These are phyloP conservation scores for Prunus salicina DNA, from an alignment of 306 rosid species.

Conservation along the genomic window DNA sequence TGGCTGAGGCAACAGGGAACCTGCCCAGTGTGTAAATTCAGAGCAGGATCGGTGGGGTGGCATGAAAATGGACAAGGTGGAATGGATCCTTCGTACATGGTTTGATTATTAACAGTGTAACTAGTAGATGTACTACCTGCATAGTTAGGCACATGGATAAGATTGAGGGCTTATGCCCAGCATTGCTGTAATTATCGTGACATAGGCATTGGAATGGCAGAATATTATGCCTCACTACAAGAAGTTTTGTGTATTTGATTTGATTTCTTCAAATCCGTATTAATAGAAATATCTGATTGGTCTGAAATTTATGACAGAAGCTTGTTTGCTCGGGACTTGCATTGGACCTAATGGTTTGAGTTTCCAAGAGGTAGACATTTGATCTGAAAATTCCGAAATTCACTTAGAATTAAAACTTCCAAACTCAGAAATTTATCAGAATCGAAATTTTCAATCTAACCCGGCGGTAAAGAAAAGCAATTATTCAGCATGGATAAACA, in stretches of 20 bases:
- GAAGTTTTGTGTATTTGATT: not conserved
- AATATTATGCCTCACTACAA: not conserved
- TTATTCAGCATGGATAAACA: not conserved
- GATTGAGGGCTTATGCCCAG: conserved; percentile 14
- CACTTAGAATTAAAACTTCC: not conserved
- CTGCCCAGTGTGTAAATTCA: conserved; percentile 88
- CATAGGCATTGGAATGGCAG: conserved; percentile 26
- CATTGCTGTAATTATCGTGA: conserved; percentile 43
- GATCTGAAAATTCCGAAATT: no score
- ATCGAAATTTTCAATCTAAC: not conserved
- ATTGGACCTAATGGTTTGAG: not conserved
- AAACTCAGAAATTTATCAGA: not conserved
- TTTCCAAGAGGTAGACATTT: not conserved
- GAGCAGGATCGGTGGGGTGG: conserved; percentile 68
- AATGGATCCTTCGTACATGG: conserved; percentile 59
- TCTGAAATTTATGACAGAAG: not conserved
- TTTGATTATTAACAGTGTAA: conserved; percentile 29
- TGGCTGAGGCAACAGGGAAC: conserved; percentile 96
- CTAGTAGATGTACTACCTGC: conserved; percentile 9
- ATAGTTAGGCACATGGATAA: not conserved
- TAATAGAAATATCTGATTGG: not conserved
- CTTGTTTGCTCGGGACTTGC: not conserved
- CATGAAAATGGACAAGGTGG: conserved; percentile 55
- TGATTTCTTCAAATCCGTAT: not conserved
- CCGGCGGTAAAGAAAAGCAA: not conserved